These are phyloP conservation scores for Talaromyces albobiverticillius DNA, from an alignment of 2,329 filamentous ascomycete species.

Conservation along the genomic window DNA sequence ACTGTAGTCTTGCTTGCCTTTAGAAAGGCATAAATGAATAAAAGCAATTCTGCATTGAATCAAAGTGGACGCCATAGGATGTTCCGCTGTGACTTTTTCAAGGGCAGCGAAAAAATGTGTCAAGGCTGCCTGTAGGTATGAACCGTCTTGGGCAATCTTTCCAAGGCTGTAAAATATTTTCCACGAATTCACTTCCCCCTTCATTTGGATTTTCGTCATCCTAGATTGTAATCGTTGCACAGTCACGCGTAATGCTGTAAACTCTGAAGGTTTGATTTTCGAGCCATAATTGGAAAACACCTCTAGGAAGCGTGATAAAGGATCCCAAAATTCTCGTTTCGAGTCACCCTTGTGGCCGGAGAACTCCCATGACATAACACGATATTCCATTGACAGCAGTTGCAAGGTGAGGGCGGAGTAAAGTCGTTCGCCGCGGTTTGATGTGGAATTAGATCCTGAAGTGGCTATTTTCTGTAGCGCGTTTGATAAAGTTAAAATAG, in stretches of 20 bases:
- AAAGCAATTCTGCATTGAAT: constrained; percentile 39
- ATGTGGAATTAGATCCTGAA: constrained; percentile 15
- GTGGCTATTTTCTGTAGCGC: constrained; percentile 17
- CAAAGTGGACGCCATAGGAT: constrained; percentile 34
- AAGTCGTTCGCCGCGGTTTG: constrained; percentile 24
- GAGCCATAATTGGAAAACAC: constrained; percentile 33
- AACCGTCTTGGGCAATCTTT: constrained; percentile 40
- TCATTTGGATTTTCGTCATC: constrained; percentile 27
- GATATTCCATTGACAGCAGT: constrained; percentile 41
- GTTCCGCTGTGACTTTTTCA: constrained; percentile 26
- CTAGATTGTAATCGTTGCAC: constrained; percentile 35
- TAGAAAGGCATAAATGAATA: constrained; percentile 33
- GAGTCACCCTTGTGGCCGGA: constrained; percentile 41
- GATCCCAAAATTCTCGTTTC: constrained; percentile 42
- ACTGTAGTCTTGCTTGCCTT: constrained; percentile 21
- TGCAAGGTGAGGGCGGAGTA: constrained; percentile 37
- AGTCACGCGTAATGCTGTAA: constrained; percentile 33
- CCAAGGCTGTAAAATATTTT: constrained; percentile 34
- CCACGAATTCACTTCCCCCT: constrained; percentile 24
- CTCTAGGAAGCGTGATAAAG: constrained; percentile 39
- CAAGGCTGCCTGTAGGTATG: constrained; percentile 37
- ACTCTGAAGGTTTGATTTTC: constrained; percentile 34
- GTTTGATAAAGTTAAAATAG: constrained; percentile 34
- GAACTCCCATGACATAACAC: constrained; percentile 41
- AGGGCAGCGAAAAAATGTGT: constrained; percentile 34